phyloP scores from a whole-genome alignment of 768 basidiomycete genomes.

The Coprinopsis cinerea region DNA sequence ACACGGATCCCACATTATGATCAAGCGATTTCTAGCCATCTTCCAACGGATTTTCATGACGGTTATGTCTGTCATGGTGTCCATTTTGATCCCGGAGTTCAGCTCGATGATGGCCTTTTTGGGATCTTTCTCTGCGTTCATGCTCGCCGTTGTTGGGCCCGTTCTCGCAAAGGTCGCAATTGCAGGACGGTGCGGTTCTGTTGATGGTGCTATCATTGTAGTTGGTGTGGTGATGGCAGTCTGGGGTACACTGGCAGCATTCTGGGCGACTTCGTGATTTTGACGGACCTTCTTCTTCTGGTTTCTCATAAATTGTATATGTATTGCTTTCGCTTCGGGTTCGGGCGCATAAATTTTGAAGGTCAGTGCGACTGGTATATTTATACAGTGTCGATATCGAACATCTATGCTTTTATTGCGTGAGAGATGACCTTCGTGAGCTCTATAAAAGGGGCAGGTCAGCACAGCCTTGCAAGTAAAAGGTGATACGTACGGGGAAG shows the following conservation, averaged over 20 bases:
- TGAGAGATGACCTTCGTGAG: slow-evolving; percentile 73
- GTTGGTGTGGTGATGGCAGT: slow-evolving; percentile 59
- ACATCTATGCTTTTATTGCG: slow-evolving; percentile 42
- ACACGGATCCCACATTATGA: slow-evolving; percentile 21
- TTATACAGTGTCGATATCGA: slow-evolving; percentile 14
- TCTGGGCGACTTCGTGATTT: slow-evolving; percentile 28
- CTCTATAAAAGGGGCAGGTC: slow-evolving; percentile 36
- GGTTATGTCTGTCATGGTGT: slow-evolving; percentile 54
- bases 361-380: slow-evolving; percentile 7
- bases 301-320: not conserved
- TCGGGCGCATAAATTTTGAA: not conserved
- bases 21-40: slow-evolving; percentile 37
- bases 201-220: slow-evolving; percentile 52
- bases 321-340: slow-evolving; percentile 9
- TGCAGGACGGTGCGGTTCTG: slow-evolving; percentile 36
- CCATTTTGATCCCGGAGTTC: slow-evolving; percentile 76
- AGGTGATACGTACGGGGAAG: slow-evolving; percentile 58
- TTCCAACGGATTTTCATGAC: slow-evolving; percentile 58
- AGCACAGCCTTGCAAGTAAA: slow-evolving; percentile 2
- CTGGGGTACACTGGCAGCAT: slow-evolving; percentile 72
- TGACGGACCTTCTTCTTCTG: not conserved
- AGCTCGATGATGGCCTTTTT: slow-evolving; percentile 83
- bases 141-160: slow-evolving; percentile 74
- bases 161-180: slow-evolving; percentile 65
- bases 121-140: slow-evolving; percentile 80